Conservation (phyloP, 202 grass and related monocot species). For the Digitaria exilis region DNA sequence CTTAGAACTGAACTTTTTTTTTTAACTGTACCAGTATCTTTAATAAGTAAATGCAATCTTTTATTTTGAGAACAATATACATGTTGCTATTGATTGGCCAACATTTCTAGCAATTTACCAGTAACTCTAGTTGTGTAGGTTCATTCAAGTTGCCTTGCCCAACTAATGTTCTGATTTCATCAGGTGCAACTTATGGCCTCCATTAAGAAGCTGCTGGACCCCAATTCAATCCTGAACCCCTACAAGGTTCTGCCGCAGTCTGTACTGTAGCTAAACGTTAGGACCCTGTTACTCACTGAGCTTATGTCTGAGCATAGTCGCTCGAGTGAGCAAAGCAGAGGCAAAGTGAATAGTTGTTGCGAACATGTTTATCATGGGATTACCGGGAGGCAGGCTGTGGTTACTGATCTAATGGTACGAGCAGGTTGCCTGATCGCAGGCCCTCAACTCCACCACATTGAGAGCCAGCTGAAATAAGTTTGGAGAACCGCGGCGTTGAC, state of each 20-base stretch:
- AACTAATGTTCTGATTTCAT: constrained; percentile 19
- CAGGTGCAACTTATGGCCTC: constrained; percentile 91
- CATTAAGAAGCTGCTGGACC: constrained; percentile 87
- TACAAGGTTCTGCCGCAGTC: constrained; percentile 94
- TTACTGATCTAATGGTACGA: not conserved
- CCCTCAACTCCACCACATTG: not conserved
- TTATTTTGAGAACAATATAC: not conserved
- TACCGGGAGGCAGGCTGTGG: too few species aligned
- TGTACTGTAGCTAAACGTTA: constrained; percentile 48
- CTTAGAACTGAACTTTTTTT: not conserved
- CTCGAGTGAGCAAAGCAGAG: not conserved
- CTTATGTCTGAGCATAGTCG: not conserved
- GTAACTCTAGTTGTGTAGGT: not conserved
- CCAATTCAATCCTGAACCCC: constrained; percentile 85
- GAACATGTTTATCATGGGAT: too few species aligned
- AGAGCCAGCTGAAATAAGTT: not conserved
- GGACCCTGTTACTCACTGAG: not conserved
- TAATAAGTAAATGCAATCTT: not conserved
- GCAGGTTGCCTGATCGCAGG: not conserved
- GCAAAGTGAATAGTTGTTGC: not conserved
- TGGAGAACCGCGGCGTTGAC: not conserved
- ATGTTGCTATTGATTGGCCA: not conserved
- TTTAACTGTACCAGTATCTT: not conserved
- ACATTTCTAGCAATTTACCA: constrained; percentile 12
- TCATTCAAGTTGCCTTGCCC: not conserved